phyloP scores from a whole-genome alignment of 176 grass and related monocot genomes.

The Secale cereale region DNA sequence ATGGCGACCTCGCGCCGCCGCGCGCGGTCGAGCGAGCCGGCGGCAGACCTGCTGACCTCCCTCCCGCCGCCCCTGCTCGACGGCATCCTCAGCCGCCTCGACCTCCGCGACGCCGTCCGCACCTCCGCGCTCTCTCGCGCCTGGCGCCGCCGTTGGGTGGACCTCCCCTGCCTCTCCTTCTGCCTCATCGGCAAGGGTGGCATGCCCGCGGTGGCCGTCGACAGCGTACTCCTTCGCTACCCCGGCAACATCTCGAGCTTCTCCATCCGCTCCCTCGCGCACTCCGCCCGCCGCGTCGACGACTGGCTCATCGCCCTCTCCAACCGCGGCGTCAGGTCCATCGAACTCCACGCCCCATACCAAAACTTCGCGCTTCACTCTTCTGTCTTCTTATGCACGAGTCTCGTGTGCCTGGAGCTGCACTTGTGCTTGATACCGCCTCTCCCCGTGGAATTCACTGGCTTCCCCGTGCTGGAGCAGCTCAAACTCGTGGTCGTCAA shows the following conservation, averaged over 20 bases:
- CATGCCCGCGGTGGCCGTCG: neutral
- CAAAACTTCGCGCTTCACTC: neutral
- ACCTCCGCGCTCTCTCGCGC: constrained; percentile 25
- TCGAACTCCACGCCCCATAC: neutral
- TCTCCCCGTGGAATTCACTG: neutral
- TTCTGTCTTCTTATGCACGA: constrained; percentile 5
- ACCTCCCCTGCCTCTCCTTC: neutral
- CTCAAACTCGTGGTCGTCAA: neutral
- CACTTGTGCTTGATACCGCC: neutral
- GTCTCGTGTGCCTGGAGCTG: neutral
- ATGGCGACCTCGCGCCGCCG: neutral
- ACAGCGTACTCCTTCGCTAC: neutral
- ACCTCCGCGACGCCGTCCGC: constrained; percentile 13
- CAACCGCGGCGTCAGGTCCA: neutral
- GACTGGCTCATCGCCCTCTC: neutral
- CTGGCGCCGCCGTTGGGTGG: constrained; percentile 6
- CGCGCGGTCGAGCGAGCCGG: neutral
- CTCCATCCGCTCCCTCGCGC: neutral
- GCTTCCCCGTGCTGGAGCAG: neutral
- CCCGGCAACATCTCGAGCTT: neutral
- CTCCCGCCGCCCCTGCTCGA: neutral
- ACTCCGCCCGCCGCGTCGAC: neutral
- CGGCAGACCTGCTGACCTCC: neutral
- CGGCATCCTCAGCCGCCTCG: neutral
- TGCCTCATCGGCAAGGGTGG: neutral